Conservation (phyloP, 164 flowering plant genomes). For the Vitis labrusca region DNA sequence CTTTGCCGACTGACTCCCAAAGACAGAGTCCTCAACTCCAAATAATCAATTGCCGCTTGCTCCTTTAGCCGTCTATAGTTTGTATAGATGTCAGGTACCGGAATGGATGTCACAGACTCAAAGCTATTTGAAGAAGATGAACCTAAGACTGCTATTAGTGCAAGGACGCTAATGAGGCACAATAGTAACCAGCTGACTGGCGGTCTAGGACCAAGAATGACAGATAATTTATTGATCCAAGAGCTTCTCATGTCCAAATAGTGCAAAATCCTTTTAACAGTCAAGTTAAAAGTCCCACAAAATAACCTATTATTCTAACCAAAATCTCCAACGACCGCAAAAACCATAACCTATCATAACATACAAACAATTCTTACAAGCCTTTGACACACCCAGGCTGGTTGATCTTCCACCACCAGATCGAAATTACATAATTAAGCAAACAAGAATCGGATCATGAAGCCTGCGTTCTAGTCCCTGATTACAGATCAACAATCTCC, state of each 20-base stretch:
- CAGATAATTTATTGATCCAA: constrained; percentile 49
- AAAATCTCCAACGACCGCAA: constrained; percentile 29
- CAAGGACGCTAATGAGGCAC: constrained; percentile 57
- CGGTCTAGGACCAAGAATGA: constrained; percentile 54
- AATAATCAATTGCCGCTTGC: constrained; percentile 65
- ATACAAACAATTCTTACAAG: constrained; percentile 21
- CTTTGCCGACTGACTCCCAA: constrained; percentile 37
- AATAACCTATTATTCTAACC: constrained; percentile 5
- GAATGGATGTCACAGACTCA: constrained; percentile 31
- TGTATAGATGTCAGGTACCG: constrained; percentile 43
- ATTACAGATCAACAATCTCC: constrained; percentile 8
- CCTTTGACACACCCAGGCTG: constrained; percentile 20
- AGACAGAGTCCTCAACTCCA: constrained; percentile 64
- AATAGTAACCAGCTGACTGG: constrained; percentile 67
- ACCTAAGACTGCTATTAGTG: constrained; percentile 58
- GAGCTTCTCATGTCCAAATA: constrained; percentile 82
- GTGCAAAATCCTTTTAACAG: constrained; percentile 13
- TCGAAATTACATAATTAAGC: not conserved
- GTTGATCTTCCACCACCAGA: constrained; percentile 2
- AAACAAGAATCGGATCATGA: not conserved
- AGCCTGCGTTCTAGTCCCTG: not conserved
- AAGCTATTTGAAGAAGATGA: constrained; percentile 51
- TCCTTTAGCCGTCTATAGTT: constrained; percentile 78
- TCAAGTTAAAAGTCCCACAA: constrained; percentile 8
- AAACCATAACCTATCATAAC: constrained; percentile 31